A percentile compares a stretch with the other conserved stretches of the same genome.
Conservation (phyloP, 2,329 filamentous ascomycete genomes). For the Thielaviopsis ethacetica region DNA sequence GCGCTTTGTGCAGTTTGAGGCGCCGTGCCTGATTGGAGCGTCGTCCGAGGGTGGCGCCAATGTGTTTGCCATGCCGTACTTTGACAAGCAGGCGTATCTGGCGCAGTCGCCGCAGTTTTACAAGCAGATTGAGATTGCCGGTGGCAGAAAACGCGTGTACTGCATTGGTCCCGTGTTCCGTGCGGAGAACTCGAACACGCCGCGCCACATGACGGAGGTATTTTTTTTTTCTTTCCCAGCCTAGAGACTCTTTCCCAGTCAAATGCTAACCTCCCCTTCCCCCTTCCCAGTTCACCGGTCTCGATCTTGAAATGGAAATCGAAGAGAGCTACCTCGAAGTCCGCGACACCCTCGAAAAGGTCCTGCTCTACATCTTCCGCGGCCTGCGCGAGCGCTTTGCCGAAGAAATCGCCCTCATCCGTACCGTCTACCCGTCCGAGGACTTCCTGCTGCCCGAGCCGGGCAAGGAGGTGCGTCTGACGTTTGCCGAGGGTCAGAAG, state of each 20-base stretch:
- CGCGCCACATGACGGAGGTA: constrained; percentile 62
- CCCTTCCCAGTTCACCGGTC: constrained; percentile 55
- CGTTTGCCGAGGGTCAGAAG: constrained; percentile 62
- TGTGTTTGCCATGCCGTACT: constrained; percentile 83
- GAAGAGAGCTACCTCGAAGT: constrained; percentile 65
- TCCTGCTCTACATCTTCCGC: constrained; percentile 66
- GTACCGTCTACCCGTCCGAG: constrained; percentile 60
- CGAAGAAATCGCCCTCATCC: constrained; percentile 56
- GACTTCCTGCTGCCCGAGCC: constrained; percentile 58
- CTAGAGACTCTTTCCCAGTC: too few species aligned
- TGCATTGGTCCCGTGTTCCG: constrained; percentile 69
- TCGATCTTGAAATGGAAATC: constrained; percentile 85
- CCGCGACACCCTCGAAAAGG: constrained; percentile 51
- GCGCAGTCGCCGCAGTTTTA: constrained; percentile 75
- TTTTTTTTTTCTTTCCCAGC: not conserved
- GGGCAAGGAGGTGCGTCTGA: constrained; percentile 60
- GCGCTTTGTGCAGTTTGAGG: constrained; percentile 71
- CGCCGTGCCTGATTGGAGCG: constrained; percentile 75
- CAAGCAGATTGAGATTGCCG: constrained; percentile 75
- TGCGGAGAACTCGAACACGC: constrained; percentile 74
- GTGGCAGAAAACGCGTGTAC: constrained; percentile 61
- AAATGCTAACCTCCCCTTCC: too few species aligned
- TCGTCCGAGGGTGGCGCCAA: constrained; percentile 86
- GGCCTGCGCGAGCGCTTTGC: constrained; percentile 51
- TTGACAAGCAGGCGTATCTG: constrained; percentile 64